Evolutionary conservation across 2,329 filamentous ascomycete genomes (phyloP).

Genomic region (Colletotrichum sojae): DNA sequence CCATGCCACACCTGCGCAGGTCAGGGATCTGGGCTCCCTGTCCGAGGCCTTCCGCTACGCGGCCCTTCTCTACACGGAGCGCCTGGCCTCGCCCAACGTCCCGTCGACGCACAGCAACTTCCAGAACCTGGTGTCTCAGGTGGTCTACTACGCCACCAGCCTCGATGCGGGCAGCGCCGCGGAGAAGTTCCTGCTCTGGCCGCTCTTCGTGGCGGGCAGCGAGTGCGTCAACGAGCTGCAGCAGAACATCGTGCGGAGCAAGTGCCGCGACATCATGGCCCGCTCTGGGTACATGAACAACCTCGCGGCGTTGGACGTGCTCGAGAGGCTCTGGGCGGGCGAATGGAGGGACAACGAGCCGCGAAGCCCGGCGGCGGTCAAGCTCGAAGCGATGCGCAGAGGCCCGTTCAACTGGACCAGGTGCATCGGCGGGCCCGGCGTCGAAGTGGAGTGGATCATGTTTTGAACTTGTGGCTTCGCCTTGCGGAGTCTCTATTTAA

Average conservation of each 20-base stretch:
- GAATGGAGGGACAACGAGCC: conserved; percentile 59
- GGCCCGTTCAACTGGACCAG: conserved; percentile 72
- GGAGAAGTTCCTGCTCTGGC: conserved; percentile 94
- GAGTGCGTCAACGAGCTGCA: conserved; percentile 89
- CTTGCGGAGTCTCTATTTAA: not conserved
- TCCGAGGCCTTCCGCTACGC: conserved; percentile 93
- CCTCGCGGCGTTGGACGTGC: conserved; percentile 84
- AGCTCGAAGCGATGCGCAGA: conserved; percentile 55
- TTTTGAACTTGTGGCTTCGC: conserved; percentile 58
- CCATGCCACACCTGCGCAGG: conserved; percentile 70
- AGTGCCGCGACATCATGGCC: conserved; percentile 88
- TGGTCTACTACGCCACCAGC: conserved; percentile 85
- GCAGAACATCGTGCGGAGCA: conserved; percentile 82
- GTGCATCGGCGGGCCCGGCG: conserved; percentile 68
- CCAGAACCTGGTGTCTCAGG: conserved; percentile 85
- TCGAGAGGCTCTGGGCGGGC: conserved; percentile 86
- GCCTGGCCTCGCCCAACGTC: conserved; percentile 82
- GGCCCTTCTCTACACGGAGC: conserved; percentile 90
- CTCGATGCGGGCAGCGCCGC: conserved; percentile 80
- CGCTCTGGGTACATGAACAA: conserved; percentile 97
- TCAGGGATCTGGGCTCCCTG: conserved; percentile 83
- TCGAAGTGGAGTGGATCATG: conserved; percentile 78
- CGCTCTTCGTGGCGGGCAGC: conserved; percentile 89
- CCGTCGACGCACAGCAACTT: conserved; percentile 83
- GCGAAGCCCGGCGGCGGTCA: conserved; percentile 49